Evolutionary conservation across 2,329 filamentous ascomycete species (phyloP).

Genomic region (Teratosphaeria nubilosa): DNA sequence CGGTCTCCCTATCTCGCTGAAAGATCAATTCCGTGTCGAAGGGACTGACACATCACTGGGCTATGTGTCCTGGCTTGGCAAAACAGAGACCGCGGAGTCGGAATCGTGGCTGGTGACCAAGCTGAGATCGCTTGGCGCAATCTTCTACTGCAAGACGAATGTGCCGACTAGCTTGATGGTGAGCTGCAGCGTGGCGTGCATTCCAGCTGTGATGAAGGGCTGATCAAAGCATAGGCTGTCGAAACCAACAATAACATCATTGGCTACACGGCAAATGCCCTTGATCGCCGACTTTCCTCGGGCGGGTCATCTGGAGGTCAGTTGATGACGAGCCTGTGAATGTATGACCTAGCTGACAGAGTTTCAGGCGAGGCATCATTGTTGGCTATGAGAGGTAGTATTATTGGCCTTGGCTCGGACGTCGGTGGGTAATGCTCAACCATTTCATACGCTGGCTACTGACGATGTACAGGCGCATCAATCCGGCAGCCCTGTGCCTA

Average conservation of each 20-base stretch:
- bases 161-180: constrained; percentile 10
- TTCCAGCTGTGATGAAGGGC: background rate
- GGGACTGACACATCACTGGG: constrained; percentile 9
- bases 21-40: constrained; percentile 6
- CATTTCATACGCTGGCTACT: constrained; percentile 5
- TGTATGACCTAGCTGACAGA: background rate
- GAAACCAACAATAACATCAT: constrained; percentile 13
- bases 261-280: constrained; percentile 11
- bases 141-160: constrained; percentile 12
- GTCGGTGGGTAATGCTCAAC: constrained; percentile 1
- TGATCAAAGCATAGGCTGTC: constrained; percentile 1
- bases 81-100: constrained; percentile 1
- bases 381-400: constrained; percentile 11
- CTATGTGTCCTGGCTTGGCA: constrained; percentile 7
- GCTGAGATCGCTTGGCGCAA: constrained; percentile 7
- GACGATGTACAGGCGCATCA: too few species aligned
- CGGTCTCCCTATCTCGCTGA: constrained; percentile 10
- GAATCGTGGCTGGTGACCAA: constrained; percentile 7
- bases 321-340: background rate
- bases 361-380: constrained; percentile 10
- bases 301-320: constrained; percentile 11
- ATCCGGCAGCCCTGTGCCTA: too few species aligned
- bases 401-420: constrained; percentile 12
- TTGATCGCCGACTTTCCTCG: constrained; percentile 8
- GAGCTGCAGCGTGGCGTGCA: background rate